Evolutionary conservation across 768 basidiomycete genomes (phyloP).

Genomic region (Hydnomerulius pinastri): DNA sequence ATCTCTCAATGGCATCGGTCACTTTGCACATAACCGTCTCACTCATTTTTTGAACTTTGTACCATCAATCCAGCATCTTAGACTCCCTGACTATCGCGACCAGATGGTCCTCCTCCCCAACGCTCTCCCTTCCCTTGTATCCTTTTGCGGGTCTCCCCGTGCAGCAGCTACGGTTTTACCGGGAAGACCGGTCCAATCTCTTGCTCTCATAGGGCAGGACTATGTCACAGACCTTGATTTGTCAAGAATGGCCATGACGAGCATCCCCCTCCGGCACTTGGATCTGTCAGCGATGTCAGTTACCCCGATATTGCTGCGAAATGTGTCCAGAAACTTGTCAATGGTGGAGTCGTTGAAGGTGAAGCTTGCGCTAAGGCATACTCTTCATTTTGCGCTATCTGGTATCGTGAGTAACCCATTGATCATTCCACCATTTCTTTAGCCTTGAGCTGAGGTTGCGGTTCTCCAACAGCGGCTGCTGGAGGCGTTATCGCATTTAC

Average conservation of each 20-base stretch:
- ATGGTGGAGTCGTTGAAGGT: constrained; percentile 54
- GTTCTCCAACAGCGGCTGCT: constrained; percentile 47
- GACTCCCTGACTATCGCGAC: constrained; percentile 47
- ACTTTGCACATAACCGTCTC: constrained; percentile 39
- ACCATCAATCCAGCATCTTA: constrained; percentile 46
- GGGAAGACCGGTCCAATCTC: constrained; percentile 57
- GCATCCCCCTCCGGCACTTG: constrained; percentile 50
- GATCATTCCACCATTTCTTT: constrained; percentile 4
- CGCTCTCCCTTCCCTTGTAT: constrained; percentile 49
- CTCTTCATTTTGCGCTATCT: constrained; percentile 52
- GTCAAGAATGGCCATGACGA: constrained; percentile 48
- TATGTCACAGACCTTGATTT: constrained; percentile 56
- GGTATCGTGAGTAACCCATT: constrained; percentile 56
- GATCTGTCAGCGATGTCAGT: constrained; percentile 63
- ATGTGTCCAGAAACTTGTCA: constrained; percentile 52
- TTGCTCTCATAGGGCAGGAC: constrained; percentile 59
- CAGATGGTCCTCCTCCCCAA: constrained; percentile 42
- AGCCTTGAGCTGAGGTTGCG: constrained; percentile 2
- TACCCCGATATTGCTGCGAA: constrained; percentile 56
- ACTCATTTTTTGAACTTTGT: constrained; percentile 44
- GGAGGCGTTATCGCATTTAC: constrained; percentile 58
- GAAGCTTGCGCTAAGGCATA: constrained; percentile 62
- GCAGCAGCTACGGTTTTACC: constrained; percentile 63
- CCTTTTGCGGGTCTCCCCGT: constrained; percentile 61
- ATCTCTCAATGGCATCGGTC: constrained; percentile 43